phyloP scores from a whole-genome alignment of 495 filamentous ascomycete genomes.

The Penicillium malachiteum region DNA sequence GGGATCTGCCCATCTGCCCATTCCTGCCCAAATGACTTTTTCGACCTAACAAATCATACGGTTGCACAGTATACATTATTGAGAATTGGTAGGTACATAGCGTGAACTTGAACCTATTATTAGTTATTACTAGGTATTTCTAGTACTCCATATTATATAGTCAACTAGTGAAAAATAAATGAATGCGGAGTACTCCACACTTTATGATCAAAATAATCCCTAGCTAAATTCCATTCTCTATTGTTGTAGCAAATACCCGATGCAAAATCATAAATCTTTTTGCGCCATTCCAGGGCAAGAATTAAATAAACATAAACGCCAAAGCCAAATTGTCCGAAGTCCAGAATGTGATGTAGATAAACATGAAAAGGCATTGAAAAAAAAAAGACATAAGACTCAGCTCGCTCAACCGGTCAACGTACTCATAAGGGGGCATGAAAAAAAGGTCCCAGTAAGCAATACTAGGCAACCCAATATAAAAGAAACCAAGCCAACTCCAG shows the following conservation, averaged over 20 bases:
- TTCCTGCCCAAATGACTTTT: conserved; percentile 2
- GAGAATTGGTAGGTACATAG: too few relatives aligned
- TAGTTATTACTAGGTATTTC: not conserved
- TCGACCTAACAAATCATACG: not conserved
- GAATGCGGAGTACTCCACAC: not conserved
- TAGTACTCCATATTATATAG: too few relatives aligned
- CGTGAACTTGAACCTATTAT: too few relatives aligned
- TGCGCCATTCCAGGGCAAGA: conserved; percentile 4
- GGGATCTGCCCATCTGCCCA: not conserved
- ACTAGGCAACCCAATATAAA: not conserved
- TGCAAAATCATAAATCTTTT: conserved; percentile 5
- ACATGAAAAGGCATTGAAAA: not conserved
- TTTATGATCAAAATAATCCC: not conserved
- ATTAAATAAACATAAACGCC: conserved; percentile 2
- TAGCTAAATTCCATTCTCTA: conserved; percentile 8
- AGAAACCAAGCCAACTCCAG: conserved; percentile 6
- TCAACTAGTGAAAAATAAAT: not conserved
- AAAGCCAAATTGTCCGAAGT: not conserved
- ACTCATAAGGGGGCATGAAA: conserved; percentile 12
- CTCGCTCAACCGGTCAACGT: conserved; percentile 14
- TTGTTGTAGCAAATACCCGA: conserved; percentile 6
- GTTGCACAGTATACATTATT: too few relatives aligned
- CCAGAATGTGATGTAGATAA: not conserved
- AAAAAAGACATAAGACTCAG: conserved; percentile 5
- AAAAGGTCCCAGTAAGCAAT: not conserved